A percentile compares a stretch with the other conserved stretches of the same genome.
Evolutionary conservation across 2,329 filamentous ascomycete species (phyloP).

Genomic region (Penicillium occitanis): DNA sequence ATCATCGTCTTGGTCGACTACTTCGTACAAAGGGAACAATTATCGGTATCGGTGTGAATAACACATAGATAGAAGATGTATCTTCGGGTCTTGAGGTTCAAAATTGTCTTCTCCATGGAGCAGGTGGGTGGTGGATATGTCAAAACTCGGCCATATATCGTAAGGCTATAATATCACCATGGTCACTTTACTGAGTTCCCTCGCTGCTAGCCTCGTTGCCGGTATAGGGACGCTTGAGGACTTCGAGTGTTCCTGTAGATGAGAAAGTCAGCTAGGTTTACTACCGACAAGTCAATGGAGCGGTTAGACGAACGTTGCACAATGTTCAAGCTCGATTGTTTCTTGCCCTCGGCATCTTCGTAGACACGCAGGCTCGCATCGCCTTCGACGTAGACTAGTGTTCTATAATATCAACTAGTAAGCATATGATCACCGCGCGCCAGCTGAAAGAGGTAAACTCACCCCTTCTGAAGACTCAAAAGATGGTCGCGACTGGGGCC

Average conservation of each 20-base stretch:
- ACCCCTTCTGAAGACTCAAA: constrained; percentile 79
- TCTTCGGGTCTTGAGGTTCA: background rate
- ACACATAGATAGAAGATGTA: background rate
- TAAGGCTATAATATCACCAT: constrained; percentile 1
- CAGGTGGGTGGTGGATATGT: background rate
- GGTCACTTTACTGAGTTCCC: constrained; percentile 21
- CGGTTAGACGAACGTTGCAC: constrained; percentile 67
- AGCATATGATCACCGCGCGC: background rate
- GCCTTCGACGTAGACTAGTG: constrained; percentile 79
- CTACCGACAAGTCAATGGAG: background rate
- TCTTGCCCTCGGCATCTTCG: constrained; percentile 70
- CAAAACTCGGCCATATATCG: background rate
- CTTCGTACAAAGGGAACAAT: background rate
- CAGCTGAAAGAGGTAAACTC: constrained; percentile 42
- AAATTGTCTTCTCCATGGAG: background rate
- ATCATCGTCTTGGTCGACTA: constrained; percentile 1
- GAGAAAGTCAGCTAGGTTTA: background rate
- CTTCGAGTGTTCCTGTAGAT: constrained; percentile 33
- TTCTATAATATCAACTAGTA: constrained; percentile 50
- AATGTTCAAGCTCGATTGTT: constrained; percentile 62
- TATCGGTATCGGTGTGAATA: background rate
- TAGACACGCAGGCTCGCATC: constrained; percentile 69
- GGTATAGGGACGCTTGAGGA: constrained; percentile 33
- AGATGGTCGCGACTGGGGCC: constrained; percentile 70
- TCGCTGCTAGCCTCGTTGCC: background rate